A percentile compares a stretch with the other conserved stretches of the same genome.
phyloP scores from a whole-genome alignment of 768 basidiomycete species.

The Favolaschia claudopus region DNA sequence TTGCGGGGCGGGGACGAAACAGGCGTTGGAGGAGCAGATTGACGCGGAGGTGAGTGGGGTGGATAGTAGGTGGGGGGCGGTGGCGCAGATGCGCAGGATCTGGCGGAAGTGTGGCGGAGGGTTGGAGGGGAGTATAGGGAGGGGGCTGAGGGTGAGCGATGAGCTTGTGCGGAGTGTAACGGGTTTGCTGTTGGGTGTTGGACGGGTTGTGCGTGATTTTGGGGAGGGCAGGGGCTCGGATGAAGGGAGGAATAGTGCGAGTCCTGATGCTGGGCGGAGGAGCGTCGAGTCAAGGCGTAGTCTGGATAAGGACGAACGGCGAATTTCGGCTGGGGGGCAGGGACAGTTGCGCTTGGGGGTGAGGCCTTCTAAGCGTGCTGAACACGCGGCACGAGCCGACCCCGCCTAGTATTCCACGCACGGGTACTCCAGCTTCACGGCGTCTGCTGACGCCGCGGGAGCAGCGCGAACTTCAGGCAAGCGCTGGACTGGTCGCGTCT shows the following conservation, averaged over 20 bases:
- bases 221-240: slow-evolving; percentile 36
- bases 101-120: slow-evolving; percentile 69
- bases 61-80: slow-evolving; percentile 31
- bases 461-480: slow-evolving; percentile 51
- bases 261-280: slow-evolving; percentile 60
- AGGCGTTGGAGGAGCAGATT: slow-evolving; percentile 77
- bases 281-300: slow-evolving; percentile 67
- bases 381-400: slow-evolving; percentile 32
- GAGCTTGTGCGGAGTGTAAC: slow-evolving; percentile 82
- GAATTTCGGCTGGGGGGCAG: slow-evolving; percentile 44
- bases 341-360: slow-evolving; percentile 44
- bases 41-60: slow-evolving; percentile 71
- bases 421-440: slow-evolving; percentile 48
- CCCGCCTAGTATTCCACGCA: slow-evolving; percentile 27
- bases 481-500: slow-evolving; percentile 38
- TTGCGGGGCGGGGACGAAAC: slow-evolving; percentile 61
- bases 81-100: too few relatives aligned
- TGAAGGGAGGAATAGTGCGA: slow-evolving; percentile 53
- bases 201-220: slow-evolving; percentile 70
- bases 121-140: slow-evolving; percentile 80
- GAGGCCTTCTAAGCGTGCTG: slow-evolving; percentile 41
- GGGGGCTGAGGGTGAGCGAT: slow-evolving; percentile 72
- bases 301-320: slow-evolving; percentile 52
- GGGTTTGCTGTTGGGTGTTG: slow-evolving; percentile 77
- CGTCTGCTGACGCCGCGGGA: slow-evolving; percentile 67